Percentiles rank a stretch among this genome's conserved stretches.
phyloP scores from a whole-genome alignment of 2,329 filamentous ascomycete genomes.

The Neonectria sp. region DNA sequence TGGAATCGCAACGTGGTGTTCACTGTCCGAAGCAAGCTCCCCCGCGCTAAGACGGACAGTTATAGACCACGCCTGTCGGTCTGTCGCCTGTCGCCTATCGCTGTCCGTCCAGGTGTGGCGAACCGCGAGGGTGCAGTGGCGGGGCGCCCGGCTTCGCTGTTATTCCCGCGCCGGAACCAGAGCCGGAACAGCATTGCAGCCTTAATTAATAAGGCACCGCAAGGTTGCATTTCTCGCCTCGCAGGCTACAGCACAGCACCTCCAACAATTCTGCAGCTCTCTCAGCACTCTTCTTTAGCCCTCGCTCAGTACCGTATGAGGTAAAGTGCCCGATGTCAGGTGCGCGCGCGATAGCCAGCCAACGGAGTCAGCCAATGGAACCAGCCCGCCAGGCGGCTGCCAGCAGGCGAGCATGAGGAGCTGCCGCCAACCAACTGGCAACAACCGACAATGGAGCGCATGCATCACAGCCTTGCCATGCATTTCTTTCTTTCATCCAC shows the following conservation, averaged over 20 bases:
- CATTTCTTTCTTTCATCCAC: constrained; percentile 29
- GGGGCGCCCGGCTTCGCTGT: constrained; percentile 20
- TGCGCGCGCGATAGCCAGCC: constrained; percentile 39
- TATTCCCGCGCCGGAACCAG: constrained; percentile 23
- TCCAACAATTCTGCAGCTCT: neutral
- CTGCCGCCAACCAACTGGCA: constrained; percentile 25
- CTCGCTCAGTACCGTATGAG: constrained; percentile 13
- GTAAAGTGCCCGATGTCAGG: constrained; percentile 18
- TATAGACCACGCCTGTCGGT: constrained; percentile 14
- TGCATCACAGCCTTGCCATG: constrained; percentile 39
- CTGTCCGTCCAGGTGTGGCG: neutral
- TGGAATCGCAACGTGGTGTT: constrained; percentile 47
- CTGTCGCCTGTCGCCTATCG: neutral
- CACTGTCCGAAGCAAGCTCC: constrained; percentile 39
- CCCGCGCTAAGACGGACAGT: constrained; percentile 44
- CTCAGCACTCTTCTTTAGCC: neutral
- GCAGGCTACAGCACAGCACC: neutral
- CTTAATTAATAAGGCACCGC: neutral
- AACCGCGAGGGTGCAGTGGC: neutral
- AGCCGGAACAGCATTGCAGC: neutral
- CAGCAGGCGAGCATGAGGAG: constrained; percentile 22
- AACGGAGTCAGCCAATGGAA: too few relatives aligned
- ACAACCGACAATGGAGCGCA: constrained; percentile 21
- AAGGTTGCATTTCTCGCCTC: neutral
- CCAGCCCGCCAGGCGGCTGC: constrained; percentile 23